Evolutionary conservation across 805 yeast species (phyloP).

Genomic region (Yamadazyma paraphyllophila): DNA sequence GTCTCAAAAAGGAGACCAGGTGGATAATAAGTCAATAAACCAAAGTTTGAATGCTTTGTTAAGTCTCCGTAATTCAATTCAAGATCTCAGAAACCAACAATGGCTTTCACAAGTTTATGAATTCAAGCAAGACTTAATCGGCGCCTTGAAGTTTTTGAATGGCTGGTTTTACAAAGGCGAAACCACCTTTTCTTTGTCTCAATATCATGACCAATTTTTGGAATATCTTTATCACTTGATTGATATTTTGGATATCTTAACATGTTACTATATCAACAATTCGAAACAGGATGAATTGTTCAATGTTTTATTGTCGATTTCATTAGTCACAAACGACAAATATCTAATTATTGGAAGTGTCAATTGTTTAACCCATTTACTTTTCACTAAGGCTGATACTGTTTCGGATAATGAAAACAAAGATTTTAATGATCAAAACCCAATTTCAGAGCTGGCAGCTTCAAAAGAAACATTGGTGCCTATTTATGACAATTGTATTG

Average conservation of each 20-base stretch:
- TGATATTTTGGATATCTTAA: constrained; percentile 81
- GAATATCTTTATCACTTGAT: constrained; percentile 67
- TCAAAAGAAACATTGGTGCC: constrained; percentile 9
- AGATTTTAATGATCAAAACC: constrained; percentile 10
- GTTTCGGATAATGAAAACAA: constrained; percentile 16
- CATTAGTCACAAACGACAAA: constrained; percentile 61
- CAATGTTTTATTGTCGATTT: constrained; percentile 49
- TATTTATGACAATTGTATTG: constrained; percentile 37
- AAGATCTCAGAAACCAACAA: constrained; percentile 81
- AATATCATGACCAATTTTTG: constrained; percentile 34
- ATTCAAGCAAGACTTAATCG: constrained; percentile 47
- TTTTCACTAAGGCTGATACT: constrained; percentile 49
- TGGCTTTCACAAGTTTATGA: constrained; percentile 56
- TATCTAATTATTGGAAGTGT: constrained; percentile 64
- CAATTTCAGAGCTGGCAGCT: neutral
- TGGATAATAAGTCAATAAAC: constrained; percentile 21
- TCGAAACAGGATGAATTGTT: constrained; percentile 68
- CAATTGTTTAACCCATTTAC: constrained; percentile 75
- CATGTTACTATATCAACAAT: constrained; percentile 78
- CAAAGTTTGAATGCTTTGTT: constrained; percentile 50
- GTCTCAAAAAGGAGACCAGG: constrained; percentile 15
- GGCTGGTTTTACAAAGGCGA: constrained; percentile 29
- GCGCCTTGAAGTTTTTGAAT: constrained; percentile 41
- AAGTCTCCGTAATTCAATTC: constrained; percentile 75
- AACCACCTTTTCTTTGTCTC: constrained; percentile 16